These are phyloP conservation scores for Anthostomella pinea DNA, from an alignment of 2,329 filamentous ascomycete species.

Conservation along the genomic window DNA sequence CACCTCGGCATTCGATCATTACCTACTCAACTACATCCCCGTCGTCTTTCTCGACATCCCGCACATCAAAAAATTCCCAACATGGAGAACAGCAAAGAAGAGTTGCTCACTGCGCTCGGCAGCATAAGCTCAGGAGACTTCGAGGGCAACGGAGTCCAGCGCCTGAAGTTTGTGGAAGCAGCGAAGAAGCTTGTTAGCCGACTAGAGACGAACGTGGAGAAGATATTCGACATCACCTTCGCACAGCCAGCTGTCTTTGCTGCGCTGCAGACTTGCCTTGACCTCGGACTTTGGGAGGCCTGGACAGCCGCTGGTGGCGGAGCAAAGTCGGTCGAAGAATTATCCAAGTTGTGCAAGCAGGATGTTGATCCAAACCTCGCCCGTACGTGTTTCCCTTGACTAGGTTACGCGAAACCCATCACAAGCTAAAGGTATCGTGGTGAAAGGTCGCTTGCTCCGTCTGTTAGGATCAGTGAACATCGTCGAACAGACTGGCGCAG, in stretches of 20 bases:
- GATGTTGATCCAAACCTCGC: conserved; percentile 22
- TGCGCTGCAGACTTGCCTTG: conserved; percentile 15
- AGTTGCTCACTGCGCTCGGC: conserved; percentile 2
- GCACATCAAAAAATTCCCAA: no score
- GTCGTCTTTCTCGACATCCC: no score
- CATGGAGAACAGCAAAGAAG: no score
- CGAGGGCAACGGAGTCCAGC: conserved; percentile 14
- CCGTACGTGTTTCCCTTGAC: conserved; percentile 15
- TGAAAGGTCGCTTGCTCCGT: conserved; percentile 24
- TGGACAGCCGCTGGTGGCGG: conserved; percentile 18
- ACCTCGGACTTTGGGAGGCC: conserved; percentile 22
- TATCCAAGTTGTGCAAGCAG: conserved; percentile 13
- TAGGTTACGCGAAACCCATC: background rate
- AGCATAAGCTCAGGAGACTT: conserved; percentile 10
- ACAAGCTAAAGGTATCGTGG: background rate
- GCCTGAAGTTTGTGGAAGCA: conserved; percentile 15
- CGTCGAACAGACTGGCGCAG: conserved; percentile 23
- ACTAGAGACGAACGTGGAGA: conserved; percentile 22
- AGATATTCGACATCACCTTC: conserved; percentile 14
- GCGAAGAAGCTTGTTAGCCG: conserved; percentile 19
- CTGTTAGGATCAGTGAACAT: conserved; percentile 21
- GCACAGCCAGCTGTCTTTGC: conserved; percentile 19
- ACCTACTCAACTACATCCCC: no score
- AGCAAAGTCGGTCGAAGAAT: conserved; percentile 15
- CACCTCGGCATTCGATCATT: no score